These are phyloP conservation scores for Colletotrichum graminicola DNA, from an alignment of 2,329 filamentous ascomycete species.

Conservation along the genomic window DNA sequence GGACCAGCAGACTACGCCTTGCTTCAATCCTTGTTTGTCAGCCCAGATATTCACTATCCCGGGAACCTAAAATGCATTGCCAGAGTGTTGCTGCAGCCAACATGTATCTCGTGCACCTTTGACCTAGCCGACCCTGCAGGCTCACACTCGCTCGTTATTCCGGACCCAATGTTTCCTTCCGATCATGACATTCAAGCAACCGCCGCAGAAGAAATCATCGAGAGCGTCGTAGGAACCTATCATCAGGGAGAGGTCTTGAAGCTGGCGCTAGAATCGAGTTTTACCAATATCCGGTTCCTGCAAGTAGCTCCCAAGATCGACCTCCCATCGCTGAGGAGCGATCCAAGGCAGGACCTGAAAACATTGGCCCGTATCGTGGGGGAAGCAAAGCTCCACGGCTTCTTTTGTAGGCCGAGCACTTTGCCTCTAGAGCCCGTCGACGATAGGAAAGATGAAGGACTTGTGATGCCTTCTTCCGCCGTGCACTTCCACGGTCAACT, in stretches of 20 bases:
- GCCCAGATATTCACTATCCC: not conserved
- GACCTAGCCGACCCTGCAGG: not conserved
- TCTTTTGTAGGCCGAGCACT: constrained; percentile 21
- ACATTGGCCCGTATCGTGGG: not conserved
- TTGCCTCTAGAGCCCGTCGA: constrained; percentile 39
- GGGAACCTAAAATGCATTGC: not conserved
- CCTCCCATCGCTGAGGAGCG: constrained; percentile 29
- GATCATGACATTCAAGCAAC: not conserved
- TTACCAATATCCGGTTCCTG: constrained; percentile 4
- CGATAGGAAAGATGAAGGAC: constrained; percentile 34
- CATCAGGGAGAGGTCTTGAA: not conserved
- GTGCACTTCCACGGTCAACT: constrained; percentile 34
- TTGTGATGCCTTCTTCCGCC: constrained; percentile 29
- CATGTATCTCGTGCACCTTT: not conserved
- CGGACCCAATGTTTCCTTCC: not conserved
- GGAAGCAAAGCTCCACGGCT: constrained; percentile 12
- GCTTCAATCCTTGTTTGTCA: not conserved
- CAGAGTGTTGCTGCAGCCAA: not conserved
- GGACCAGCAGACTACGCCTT: constrained; percentile 18
- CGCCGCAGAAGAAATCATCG: not conserved
- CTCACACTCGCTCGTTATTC: not conserved
- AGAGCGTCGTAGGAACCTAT: not conserved
- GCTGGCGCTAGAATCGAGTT: constrained; percentile 22
- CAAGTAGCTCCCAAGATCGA: constrained; percentile 14
- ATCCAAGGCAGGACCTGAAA: constrained; percentile 27